A percentile compares a stretch with the other conserved stretches of the same genome.
Conservation (phyloP, 768 basidiomycete genomes). For the Lactarius akahatsu region DNA sequence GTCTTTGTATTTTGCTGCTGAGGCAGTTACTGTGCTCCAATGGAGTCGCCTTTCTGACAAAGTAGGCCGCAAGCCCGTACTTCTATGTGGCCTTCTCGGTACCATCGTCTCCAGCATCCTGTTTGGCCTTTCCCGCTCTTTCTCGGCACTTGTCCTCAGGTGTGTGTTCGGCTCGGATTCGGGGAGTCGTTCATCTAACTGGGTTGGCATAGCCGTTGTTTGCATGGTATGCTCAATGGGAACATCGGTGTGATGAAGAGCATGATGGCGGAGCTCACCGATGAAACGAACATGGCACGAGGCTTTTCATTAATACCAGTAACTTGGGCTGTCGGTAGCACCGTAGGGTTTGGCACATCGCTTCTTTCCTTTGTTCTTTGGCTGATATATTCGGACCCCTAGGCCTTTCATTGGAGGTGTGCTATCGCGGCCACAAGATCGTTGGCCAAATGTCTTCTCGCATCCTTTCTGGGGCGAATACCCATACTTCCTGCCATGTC, state of each 20-base stretch:
- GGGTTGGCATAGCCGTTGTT: conserved; percentile 43
- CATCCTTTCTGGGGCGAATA: conserved; percentile 30
- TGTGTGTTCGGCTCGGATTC: conserved; percentile 23
- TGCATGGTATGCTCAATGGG: conserved; percentile 13
- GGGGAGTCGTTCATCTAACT: conserved; percentile 47
- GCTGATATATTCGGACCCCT: background rate
- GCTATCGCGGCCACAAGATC: conserved; percentile 32
- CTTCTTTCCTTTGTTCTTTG: background rate
- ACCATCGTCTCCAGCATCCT: conserved; percentile 36
- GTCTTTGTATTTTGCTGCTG: conserved; percentile 48
- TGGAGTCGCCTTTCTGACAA: conserved; percentile 50
- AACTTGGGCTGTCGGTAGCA: conserved; percentile 22
- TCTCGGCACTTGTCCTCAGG: conserved; percentile 35
- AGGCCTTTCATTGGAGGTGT: conserved; percentile 24
- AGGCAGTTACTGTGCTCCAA: conserved; percentile 47
- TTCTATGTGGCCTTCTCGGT: conserved; percentile 41
- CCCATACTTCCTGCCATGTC: conserved; percentile 33
- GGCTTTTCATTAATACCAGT: conserved; percentile 40
- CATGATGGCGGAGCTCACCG: conserved; percentile 63
- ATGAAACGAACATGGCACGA: conserved; percentile 53
- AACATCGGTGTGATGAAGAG: conserved; percentile 18
- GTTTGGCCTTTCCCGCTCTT: conserved; percentile 42
- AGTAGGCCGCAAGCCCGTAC: conserved; percentile 51
- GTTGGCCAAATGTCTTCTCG: conserved; percentile 28
- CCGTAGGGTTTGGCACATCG: conserved; percentile 17